These are phyloP conservation scores for Acrocalymma vagum DNA, from an alignment of 2,329 filamentous ascomycete species.

Conservation along the genomic window DNA sequence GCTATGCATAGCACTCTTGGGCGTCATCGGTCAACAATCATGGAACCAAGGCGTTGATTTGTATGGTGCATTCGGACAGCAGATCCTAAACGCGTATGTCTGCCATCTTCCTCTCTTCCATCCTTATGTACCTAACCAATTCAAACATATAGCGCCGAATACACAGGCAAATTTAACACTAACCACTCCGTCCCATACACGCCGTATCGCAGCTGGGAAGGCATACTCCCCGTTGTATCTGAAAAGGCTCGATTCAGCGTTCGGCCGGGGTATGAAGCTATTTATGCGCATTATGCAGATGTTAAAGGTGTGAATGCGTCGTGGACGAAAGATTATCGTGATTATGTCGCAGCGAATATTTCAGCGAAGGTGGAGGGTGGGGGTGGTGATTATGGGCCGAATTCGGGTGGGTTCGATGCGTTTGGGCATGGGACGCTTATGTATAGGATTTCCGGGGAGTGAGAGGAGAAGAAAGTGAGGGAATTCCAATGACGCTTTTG, in stretches of 20 bases:
- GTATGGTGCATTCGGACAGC: conserved; percentile 44
- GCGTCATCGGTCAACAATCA: conserved; percentile 51
- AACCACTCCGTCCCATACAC: conserved; percentile 54
- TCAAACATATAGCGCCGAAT: conserved; percentile 39
- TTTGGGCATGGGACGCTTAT: conserved; percentile 47
- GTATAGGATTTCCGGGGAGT: too few relatives aligned
- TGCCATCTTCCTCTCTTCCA: background rate
- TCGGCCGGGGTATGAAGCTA: conserved; percentile 50
- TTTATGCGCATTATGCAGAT: conserved; percentile 48
- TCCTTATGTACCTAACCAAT: background rate
- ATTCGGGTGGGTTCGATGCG: conserved; percentile 53
- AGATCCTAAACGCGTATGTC: conserved; percentile 48
- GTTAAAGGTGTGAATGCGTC: conserved; percentile 49
- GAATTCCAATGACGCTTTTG: too few relatives aligned
- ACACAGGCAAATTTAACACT: conserved; percentile 53
- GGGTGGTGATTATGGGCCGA: conserved; percentile 54
- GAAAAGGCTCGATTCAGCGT: conserved; percentile 40
- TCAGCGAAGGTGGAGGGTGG: conserved; percentile 54
- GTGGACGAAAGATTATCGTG: conserved; percentile 46
- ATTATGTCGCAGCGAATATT: conserved; percentile 41
- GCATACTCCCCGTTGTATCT: conserved; percentile 46
- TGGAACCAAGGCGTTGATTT: conserved; percentile 56
- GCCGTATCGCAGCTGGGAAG: conserved; percentile 50
- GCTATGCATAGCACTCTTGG: conserved; percentile 51
- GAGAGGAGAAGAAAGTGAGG: too few relatives aligned